phyloP scores from a whole-genome alignment of 495 filamentous ascomycete genomes.

The Lasiosphaeris hirsuta region DNA sequence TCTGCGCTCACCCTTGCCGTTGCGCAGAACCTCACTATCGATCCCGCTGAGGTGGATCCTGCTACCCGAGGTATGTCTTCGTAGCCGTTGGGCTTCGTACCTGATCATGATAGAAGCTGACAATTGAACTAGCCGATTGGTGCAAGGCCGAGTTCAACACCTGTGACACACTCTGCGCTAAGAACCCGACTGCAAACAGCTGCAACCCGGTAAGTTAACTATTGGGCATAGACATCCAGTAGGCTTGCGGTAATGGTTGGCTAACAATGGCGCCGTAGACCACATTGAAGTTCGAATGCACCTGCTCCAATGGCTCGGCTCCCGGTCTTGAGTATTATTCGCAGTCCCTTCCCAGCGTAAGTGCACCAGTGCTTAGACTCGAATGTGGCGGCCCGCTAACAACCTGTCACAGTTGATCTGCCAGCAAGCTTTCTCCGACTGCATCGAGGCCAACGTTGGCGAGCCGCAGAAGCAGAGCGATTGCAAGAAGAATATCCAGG shows the following conservation, averaged over 20 bases:
- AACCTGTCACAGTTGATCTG: slow-evolving; percentile 29
- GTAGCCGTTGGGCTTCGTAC: neutral
- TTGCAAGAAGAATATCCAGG: slow-evolving; percentile 33
- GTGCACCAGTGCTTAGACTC: slow-evolving; percentile 1
- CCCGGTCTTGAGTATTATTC: slow-evolving; percentile 37
- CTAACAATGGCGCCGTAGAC: slow-evolving; percentile 19
- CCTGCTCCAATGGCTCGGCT: slow-evolving; percentile 32
- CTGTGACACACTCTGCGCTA: slow-evolving; percentile 32
- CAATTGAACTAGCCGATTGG: slow-evolving; percentile 24
- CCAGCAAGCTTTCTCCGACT: slow-evolving; percentile 27
- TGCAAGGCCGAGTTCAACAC: slow-evolving; percentile 36
- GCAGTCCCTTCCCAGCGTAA: slow-evolving; percentile 35
- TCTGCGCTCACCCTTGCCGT: slow-evolving; percentile 26
- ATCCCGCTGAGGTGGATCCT: slow-evolving; percentile 18
- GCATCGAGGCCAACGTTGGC: slow-evolving; percentile 25
- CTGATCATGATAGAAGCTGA: neutral
- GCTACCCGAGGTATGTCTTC: slow-evolving; percentile 19
- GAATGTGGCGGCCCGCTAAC: neutral
- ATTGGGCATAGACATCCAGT: neutral
- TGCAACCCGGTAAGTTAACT: slow-evolving; percentile 31
- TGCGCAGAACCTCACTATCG: slow-evolving; percentile 37
- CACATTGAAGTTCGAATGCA: slow-evolving; percentile 30
- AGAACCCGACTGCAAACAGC: slow-evolving; percentile 16
- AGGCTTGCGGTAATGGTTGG: neutral
- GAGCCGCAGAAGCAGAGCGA: slow-evolving; percentile 26